These are phyloP conservation scores for Cyberlindnera japonica DNA, from an alignment of 805 yeast genomes.

Conservation along the genomic window DNA sequence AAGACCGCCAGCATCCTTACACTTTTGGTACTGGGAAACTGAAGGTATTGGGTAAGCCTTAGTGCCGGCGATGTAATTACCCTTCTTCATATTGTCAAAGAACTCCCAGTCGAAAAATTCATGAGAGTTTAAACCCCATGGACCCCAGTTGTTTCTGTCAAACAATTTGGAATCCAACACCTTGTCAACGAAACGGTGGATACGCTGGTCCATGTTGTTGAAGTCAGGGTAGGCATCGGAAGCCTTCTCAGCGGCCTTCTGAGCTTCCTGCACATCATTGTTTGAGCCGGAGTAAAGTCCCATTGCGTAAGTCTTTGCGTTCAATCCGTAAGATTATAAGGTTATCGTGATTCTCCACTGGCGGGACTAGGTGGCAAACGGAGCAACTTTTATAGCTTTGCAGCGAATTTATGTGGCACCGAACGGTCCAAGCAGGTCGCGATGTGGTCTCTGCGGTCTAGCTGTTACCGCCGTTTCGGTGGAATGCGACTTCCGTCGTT, in stretches of 20 bases:
- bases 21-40: slow-evolving; percentile 53
- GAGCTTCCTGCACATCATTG: slow-evolving; percentile 14
- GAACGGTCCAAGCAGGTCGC: neutral
- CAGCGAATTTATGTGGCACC: too few species aligned
- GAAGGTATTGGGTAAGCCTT: slow-evolving; percentile 59
- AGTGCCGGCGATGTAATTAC: slow-evolving; percentile 32
- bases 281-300: slow-evolving; percentile 18
- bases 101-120: slow-evolving; percentile 12
- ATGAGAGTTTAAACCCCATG: slow-evolving; percentile 3
- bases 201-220: slow-evolving; percentile 7
- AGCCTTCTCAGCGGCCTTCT: slow-evolving; percentile 9
- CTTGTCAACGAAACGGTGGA: slow-evolving; percentile 6
- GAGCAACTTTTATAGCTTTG: too few species aligned
- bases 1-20: slow-evolving; percentile 61
- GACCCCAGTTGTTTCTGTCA: slow-evolving; percentile 7
- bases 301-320: slow-evolving; percentile 10
- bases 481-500: neutral
- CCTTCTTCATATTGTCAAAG: slow-evolving; percentile 14
- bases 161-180: slow-evolving; percentile 9
- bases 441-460: too few species aligned
- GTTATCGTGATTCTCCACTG: too few species aligned
- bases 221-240: slow-evolving; percentile 8
- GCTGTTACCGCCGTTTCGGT: too few species aligned
- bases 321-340: too few species aligned
- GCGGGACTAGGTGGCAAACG: neutral